Evolutionary conservation across 2,329 filamentous ascomycete genomes (phyloP).

Genomic region (Dothiorella sarmentorum): DNA sequence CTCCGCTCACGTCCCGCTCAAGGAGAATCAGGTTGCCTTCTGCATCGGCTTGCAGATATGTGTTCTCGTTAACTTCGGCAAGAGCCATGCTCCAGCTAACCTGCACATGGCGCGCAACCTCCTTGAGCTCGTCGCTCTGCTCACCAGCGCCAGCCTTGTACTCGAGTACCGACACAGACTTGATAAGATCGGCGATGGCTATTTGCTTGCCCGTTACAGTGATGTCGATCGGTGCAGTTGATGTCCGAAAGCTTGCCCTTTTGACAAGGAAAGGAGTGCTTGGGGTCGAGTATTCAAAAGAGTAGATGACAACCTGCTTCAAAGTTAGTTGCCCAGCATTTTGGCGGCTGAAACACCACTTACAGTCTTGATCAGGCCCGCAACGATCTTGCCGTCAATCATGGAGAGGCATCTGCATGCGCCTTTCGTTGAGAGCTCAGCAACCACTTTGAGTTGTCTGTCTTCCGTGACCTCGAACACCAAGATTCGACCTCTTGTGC

Average conservation of each 20-base stretch:
- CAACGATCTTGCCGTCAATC: constrained; percentile 71
- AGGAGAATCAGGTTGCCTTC: constrained; percentile 85
- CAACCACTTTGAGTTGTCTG: constrained; percentile 68
- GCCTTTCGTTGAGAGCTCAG: constrained; percentile 68
- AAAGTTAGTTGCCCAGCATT: background rate
- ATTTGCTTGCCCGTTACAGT: constrained; percentile 71
- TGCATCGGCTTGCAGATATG: constrained; percentile 79
- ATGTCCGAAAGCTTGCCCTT: constrained; percentile 71
- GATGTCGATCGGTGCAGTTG: constrained; percentile 80
- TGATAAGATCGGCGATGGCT: constrained; percentile 89
- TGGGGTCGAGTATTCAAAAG: constrained; percentile 50
- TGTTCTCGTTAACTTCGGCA: constrained; percentile 66
- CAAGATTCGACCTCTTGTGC: constrained; percentile 72
- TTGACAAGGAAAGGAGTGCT: constrained; percentile 60
- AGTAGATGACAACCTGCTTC: constrained; percentile 56
- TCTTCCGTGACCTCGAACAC: constrained; percentile 78
- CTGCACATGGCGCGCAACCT: constrained; percentile 77
- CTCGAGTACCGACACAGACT: constrained; percentile 77
- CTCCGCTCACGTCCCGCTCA: constrained; percentile 67
- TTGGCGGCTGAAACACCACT: constrained; percentile 21
- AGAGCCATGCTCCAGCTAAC: constrained; percentile 80
- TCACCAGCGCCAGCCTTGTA: constrained; percentile 57
- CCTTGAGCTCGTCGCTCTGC: constrained; percentile 61
- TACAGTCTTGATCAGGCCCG: constrained; percentile 85
- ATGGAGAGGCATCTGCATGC: constrained; percentile 76